Evolutionary conservation across 441 rosid species (phyloP).

Genomic region (Euphorbia corollata): DNA sequence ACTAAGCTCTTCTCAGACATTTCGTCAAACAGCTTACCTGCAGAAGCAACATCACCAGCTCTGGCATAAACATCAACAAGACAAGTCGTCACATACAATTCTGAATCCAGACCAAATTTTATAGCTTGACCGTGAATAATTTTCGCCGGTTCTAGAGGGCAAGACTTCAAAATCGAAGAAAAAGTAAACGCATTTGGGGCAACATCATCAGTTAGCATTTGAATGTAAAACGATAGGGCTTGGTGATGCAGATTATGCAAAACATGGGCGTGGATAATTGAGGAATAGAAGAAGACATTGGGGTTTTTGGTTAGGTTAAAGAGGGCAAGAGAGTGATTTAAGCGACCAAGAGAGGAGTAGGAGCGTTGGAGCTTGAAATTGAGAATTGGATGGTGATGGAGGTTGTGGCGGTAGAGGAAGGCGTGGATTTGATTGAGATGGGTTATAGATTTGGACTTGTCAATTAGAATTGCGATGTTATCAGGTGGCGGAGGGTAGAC

Average conservation of each 20-base stretch:
- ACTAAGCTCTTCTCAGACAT: slow-evolving; percentile 58
- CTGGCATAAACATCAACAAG: slow-evolving; percentile 47
- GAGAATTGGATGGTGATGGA: slow-evolving; percentile 41
- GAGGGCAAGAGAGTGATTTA: slow-evolving; percentile 38
- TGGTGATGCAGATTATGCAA: slow-evolving; percentile 28
- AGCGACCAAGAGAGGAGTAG: slow-evolving; percentile 45
- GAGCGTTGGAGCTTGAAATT: slow-evolving; percentile 69
- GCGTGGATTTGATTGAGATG: slow-evolving; percentile 56
- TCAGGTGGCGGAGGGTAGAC: slow-evolving; percentile 24
- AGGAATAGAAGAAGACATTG: slow-evolving; percentile 44
- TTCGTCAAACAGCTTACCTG: slow-evolving; percentile 57
- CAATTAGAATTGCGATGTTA: slow-evolving; percentile 35
- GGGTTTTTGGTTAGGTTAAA: slow-evolving; percentile 43
- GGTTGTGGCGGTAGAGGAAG: slow-evolving; percentile 49
- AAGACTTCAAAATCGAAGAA: slow-evolving; percentile 51
- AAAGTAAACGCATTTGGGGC: slow-evolving; percentile 55
- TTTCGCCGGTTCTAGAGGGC: slow-evolving; percentile 33
- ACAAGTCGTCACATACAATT: slow-evolving; percentile 52
- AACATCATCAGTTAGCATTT: slow-evolving; percentile 37
- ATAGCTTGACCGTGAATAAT: slow-evolving; percentile 40
- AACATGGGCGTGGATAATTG: slow-evolving; percentile 44
- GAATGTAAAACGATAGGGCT: slow-evolving; percentile 36
- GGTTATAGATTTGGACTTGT: slow-evolving; percentile 29
- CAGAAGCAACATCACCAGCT: slow-evolving; percentile 42
- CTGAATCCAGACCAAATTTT: slow-evolving; percentile 46